Conservation (phyloP, 2,329 filamentous ascomycete species). For the Trichophaea hybrida region DNA sequence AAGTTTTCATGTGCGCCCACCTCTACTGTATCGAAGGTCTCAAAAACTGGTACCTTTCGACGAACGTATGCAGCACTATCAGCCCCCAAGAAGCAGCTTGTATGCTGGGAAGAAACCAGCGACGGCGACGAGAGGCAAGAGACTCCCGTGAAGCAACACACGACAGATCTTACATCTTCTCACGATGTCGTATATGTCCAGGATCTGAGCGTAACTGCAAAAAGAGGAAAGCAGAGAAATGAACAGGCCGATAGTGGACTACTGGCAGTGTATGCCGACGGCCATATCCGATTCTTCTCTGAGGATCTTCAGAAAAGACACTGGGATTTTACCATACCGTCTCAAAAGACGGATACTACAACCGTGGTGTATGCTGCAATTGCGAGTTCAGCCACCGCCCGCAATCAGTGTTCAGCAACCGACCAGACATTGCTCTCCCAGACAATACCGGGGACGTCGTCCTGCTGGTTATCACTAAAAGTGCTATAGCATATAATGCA, state of each 20-base stretch:
- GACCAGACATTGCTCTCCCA: slow-evolving; percentile 14
- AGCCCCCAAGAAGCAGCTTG: slow-evolving; percentile 16
- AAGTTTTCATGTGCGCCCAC: slow-evolving; percentile 22
- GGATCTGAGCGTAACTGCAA: slow-evolving; percentile 10
- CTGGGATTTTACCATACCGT: slow-evolving; percentile 13
- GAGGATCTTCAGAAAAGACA: slow-evolving; percentile 16
- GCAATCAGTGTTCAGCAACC: slow-evolving; percentile 17
- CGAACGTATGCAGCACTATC: slow-evolving; percentile 21
- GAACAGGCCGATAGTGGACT: slow-evolving; percentile 4
- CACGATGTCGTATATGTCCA: slow-evolving; percentile 18
- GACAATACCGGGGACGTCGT: slow-evolving; percentile 13
- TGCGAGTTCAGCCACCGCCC: slow-evolving; percentile 9
- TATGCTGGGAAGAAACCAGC: slow-evolving; percentile 22
- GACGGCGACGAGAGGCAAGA: slow-evolving; percentile 9
- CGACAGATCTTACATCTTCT: slow-evolving; percentile 7
- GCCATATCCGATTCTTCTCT: slow-evolving; percentile 17
- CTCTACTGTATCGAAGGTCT: slow-evolving; percentile 6
- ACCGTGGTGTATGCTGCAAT: slow-evolving; percentile 16
- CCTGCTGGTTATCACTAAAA: slow-evolving; percentile 14
- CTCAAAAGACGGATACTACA: not conserved
- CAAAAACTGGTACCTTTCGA: slow-evolving; percentile 7
- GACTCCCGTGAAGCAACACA: slow-evolving; percentile 5
- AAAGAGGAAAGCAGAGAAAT: not conserved
- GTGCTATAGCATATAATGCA: slow-evolving; percentile 5
- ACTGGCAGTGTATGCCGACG: slow-evolving; percentile 18